Evolutionary conservation across 1,284 basidiomycete genomes (phyloP).

Genomic region (Vanrija sp.): DNA sequence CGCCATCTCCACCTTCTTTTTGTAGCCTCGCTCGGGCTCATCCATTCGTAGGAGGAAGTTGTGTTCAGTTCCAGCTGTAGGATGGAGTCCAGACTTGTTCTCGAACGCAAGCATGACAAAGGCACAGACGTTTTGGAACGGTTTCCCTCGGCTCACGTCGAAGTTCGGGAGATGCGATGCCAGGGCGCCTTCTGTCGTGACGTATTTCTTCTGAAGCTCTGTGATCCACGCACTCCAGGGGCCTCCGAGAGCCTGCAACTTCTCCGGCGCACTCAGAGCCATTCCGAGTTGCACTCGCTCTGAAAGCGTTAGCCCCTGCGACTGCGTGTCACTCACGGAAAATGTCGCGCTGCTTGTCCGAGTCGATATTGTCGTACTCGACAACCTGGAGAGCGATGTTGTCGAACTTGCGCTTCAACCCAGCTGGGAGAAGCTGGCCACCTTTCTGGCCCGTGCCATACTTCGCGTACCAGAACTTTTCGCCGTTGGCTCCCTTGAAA

Average conservation of each 20-base stretch:
- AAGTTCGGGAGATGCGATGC: slow-evolving; percentile 11
- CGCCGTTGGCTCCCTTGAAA: slow-evolving; percentile 21
- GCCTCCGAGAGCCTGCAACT: slow-evolving; percentile 38
- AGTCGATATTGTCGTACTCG: slow-evolving; percentile 31
- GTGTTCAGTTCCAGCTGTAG: slow-evolving; percentile 2
- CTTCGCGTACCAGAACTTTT: slow-evolving; percentile 34
- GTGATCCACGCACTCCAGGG: slow-evolving; percentile 32
- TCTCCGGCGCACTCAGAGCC: slow-evolving; percentile 41
- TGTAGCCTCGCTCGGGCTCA: slow-evolving; percentile 29
- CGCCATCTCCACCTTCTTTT: slow-evolving; percentile 25
- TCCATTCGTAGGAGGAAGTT: slow-evolving; percentile 23
- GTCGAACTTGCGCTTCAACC: slow-evolving; percentile 35
- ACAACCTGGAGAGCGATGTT: slow-evolving; percentile 30
- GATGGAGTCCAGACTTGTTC: not conserved
- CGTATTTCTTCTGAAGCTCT: slow-evolving; percentile 31
- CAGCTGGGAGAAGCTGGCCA: slow-evolving; percentile 24
- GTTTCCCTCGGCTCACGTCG: slow-evolving; percentile 22
- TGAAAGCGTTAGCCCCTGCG: slow-evolving; percentile 10
- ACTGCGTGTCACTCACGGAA: slow-evolving; percentile 34
- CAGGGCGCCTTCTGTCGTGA: slow-evolving; percentile 20
- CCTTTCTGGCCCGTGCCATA: not conserved
- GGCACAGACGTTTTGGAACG: slow-evolving; percentile 29
- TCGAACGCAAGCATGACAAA: slow-evolving; percentile 24
- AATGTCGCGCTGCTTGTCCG: slow-evolving; percentile 42
- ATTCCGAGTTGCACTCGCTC: slow-evolving; percentile 48